A percentile compares a stretch with the other conserved stretches of the same genome.
Evolutionary conservation across 352 stramenopile species (phyloP).

Genomic region (Aphanomyces invadans): DNA sequence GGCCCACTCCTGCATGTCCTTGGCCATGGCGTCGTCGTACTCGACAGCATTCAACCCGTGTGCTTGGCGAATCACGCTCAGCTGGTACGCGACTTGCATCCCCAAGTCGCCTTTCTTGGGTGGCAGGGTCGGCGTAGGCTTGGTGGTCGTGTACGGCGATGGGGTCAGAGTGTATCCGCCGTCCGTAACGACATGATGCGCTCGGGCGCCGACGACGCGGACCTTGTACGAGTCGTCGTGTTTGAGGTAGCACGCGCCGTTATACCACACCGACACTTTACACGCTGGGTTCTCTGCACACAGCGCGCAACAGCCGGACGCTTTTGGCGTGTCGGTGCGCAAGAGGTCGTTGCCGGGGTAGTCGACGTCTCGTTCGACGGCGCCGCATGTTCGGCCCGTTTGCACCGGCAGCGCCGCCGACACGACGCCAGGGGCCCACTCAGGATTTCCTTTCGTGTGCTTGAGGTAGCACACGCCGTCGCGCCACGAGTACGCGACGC

Average conservation of each 20-base stretch:
- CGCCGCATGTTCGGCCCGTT: neutral
- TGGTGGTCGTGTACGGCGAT: neutral
- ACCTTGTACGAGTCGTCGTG: neutral
- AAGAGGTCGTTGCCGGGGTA: conserved; percentile 2
- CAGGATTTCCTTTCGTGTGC: conserved; percentile 2
- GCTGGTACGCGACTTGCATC: neutral
- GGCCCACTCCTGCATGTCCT: conserved; percentile 4
- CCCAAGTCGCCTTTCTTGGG: neutral
- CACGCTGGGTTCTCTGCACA: neutral
- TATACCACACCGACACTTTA: neutral
- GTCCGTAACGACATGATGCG: neutral
- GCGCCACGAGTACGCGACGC: conserved; percentile 6
- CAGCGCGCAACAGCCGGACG: neutral
- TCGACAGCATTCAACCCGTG: conserved; percentile 11
- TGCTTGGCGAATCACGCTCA: conserved; percentile 4
- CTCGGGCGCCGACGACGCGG: neutral
- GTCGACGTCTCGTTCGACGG: neutral
- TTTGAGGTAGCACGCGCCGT: conserved; percentile 3
- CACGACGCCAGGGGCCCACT: neutral
- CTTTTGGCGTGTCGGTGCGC: neutral
- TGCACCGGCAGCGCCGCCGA: neutral
- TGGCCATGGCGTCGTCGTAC: neutral
- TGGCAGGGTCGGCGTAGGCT: neutral
- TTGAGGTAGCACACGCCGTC: conserved; percentile 21
- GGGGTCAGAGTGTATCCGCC: neutral